Evolutionary conservation across 2,329 filamentous ascomycete genomes (phyloP).

Genomic region (Fusarium pininemorale): DNA sequence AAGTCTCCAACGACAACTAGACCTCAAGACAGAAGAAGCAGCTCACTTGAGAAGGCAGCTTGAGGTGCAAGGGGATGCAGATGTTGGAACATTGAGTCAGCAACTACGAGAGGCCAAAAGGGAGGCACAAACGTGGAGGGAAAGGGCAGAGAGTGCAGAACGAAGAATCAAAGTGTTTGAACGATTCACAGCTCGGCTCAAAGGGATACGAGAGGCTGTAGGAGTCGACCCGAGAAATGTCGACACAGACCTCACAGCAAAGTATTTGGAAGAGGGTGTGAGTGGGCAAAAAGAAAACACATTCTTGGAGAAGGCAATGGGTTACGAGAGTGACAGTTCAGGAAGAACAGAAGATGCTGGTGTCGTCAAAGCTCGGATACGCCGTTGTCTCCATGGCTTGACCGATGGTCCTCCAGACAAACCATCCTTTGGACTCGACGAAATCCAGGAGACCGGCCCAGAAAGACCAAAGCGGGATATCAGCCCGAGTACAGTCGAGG

Average conservation of each 20-base stretch:
- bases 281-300: background rate
- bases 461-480: conserved; percentile 15
- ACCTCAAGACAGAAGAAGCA: conserved; percentile 56
- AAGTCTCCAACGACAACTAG: conserved; percentile 58
- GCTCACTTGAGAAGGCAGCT: conserved; percentile 56
- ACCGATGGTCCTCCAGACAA: conserved; percentile 21
- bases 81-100: conserved; percentile 58
- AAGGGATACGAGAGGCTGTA: conserved; percentile 43
- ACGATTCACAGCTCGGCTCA: conserved; percentile 50
- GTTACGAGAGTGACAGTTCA: conserved; percentile 35
- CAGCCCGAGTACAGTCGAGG: conserved; percentile 37
- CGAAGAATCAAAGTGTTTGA: conserved; percentile 59
- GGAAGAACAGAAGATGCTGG: conserved; percentile 39
- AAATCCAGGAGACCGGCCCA: background rate
- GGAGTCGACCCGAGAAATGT: background rate
- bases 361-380: conserved; percentile 41
- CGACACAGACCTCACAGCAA: background rate
- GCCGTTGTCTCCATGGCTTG: conserved; percentile 37
- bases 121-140: conserved; percentile 58
- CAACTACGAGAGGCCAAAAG: conserved; percentile 53
- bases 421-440: background rate
- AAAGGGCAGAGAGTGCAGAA: conserved; percentile 65
- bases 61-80: conserved; percentile 54
- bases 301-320: background rate
- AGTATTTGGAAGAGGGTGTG: background rate